Conservation (phyloP, 768 basidiomycete species). For the Mycena chlorophos region DNA sequence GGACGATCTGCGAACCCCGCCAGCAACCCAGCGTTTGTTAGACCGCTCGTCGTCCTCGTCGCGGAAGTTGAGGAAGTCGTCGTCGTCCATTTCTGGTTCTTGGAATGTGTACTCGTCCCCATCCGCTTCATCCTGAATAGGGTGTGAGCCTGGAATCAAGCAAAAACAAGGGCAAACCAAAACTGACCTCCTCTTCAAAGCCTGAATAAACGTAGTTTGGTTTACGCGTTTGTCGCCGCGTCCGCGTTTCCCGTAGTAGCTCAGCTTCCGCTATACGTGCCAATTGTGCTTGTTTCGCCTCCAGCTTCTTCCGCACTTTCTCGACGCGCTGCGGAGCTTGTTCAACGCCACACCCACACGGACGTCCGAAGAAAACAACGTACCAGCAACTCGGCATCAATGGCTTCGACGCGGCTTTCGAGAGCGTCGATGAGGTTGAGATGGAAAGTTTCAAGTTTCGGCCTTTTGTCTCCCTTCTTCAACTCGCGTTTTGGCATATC, state of each 20-base stretch:
- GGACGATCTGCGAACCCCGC: slow-evolving; percentile 53
- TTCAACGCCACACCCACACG: neutral
- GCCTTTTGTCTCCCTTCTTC: slow-evolving; percentile 48
- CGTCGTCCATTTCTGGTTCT: slow-evolving; percentile 63
- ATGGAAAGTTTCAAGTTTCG: slow-evolving; percentile 64
- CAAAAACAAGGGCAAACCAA: slow-evolving; percentile 18
- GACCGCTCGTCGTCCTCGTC: slow-evolving; percentile 45
- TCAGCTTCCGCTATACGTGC: slow-evolving; percentile 61
- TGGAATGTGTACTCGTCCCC: slow-evolving; percentile 66
- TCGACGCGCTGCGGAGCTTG: slow-evolving; percentile 59
- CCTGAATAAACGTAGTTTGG: slow-evolving; percentile 79
- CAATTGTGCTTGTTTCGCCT: slow-evolving; percentile 61
- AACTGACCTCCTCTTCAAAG: slow-evolving; percentile 64
- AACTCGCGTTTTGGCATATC: slow-evolving; percentile 42
- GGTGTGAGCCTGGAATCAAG: slow-evolving; percentile 25
- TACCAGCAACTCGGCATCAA: slow-evolving; percentile 78
- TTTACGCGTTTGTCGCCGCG: slow-evolving; percentile 66
- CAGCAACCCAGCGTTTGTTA: slow-evolving; percentile 36
- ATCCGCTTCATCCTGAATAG: slow-evolving; percentile 57
- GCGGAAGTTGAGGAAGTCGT: slow-evolving; percentile 46
- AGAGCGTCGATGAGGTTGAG: slow-evolving; percentile 58
- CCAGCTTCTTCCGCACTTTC: slow-evolving; percentile 66
- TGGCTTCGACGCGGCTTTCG: slow-evolving; percentile 60
- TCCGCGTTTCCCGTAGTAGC: slow-evolving; percentile 71
- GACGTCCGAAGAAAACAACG: slow-evolving; percentile 5